Percentiles rank a stretch among this genome's conserved stretches.
Evolutionary conservation across 306 rosid genomes (phyloP).

Genomic region (Carpinus viminea): DNA sequence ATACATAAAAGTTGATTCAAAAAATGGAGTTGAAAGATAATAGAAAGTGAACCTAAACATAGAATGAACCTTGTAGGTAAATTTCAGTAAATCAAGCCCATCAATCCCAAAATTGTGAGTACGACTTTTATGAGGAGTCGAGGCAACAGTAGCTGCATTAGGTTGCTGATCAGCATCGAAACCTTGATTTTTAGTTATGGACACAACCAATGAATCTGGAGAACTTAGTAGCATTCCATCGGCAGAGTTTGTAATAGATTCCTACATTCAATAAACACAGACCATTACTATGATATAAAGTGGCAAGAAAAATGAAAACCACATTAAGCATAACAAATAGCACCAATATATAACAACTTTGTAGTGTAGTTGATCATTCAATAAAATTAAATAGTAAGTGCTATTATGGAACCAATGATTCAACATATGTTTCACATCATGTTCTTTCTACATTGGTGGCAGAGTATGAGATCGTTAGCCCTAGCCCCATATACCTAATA

Average conservation of each 20-base stretch:
- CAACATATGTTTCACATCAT: neutral
- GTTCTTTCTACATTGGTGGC: neutral
- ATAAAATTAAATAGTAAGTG: neutral
- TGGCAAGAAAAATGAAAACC: conserved; percentile 16
- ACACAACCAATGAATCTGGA: conserved; percentile 85
- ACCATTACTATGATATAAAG: neutral
- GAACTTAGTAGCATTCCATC: conserved; percentile 82
- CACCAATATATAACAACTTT: neutral
- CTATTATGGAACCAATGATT: neutral
- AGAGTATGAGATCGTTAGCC: neutral
- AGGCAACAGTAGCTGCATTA: conserved; percentile 38
- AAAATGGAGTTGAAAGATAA: conserved; percentile 8
- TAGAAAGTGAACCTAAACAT: conserved; percentile 24
- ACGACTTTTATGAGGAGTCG: conserved; percentile 55
- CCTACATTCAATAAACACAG: conserved; percentile 56
- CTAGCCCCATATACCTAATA: neutral
- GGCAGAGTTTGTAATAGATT: conserved; percentile 91
- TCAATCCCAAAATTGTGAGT: conserved; percentile 73
- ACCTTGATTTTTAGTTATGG: conserved; percentile 52
- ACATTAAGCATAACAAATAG: conserved; percentile 9
- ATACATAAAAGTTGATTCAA: neutral
- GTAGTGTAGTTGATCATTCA: neutral
- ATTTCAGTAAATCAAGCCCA: conserved; percentile 80
- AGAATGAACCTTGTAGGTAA: conserved; percentile 75
- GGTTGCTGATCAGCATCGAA: conserved; percentile 60